Evolutionary conservation across 2,329 filamentous ascomycete species (phyloP), one percentile per base, ranked within the genome.

Genomic region (Cladosporium colombiae): DNA sequence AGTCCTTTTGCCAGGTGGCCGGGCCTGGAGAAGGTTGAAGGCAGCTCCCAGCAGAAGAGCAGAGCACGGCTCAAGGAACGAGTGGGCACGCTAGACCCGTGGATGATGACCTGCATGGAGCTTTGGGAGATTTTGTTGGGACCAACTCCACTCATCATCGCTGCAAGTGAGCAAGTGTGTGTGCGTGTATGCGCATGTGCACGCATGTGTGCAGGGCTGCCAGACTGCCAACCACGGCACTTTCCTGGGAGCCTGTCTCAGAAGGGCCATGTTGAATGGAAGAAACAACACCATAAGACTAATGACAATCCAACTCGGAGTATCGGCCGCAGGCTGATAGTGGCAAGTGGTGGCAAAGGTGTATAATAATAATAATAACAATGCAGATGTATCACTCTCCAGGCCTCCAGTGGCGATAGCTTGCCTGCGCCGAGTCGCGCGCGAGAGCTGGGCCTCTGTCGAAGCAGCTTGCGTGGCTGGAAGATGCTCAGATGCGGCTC

Each of bases 21-120:
- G 40, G 40, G 40, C 40, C 40, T 46, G 40, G n/a, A 46, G 40
- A 46, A 46, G 40, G 8, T 11, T 46, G 40, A 46, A 21, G 40
- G 37, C 37, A 21, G 23, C 25, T 27, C 27, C 25, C 27, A 29
- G 53, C 29, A 57, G 55, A 25, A 27, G 23, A 10, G 10, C 25
- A 31, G 57, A 29, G 40, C 23, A 61, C 40, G 40, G 40, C 10
- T 21, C 16, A n/a, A 44, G 50, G 44, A 52, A 62, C 46, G 13
- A 50, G 44, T 46, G 44, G 44, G 59, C 44, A 33, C 59, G 59
- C 59, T 62, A 62, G 13, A 18, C 59, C 29, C 44, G 44, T 52
- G 27, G 23, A 55, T 40, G 61, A 63, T 63, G 61, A 63, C 60
- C 60, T 63, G 60, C 60, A 63, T 50, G 49, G n/a, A 50, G 16